Conservation (phyloP, 1,284 basidiomycete species). For the Boletus subluridellus region DNA sequence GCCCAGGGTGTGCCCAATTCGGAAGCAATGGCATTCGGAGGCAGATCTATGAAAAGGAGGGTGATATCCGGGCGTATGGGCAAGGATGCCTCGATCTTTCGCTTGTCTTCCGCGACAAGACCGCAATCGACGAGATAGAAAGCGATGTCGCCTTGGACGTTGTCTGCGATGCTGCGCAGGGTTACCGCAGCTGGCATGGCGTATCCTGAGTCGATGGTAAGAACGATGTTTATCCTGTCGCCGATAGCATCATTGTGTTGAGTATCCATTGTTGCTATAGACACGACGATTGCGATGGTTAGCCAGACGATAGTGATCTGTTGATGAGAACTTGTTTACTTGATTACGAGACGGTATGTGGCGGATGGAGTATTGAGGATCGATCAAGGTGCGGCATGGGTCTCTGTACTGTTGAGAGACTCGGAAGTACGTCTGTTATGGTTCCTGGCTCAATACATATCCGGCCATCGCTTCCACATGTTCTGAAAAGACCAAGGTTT, state of each 20-base stretch:
- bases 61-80: background rate
- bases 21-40: background rate
- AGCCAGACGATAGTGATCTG: background rate
- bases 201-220: background rate
- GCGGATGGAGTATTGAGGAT: background rate
- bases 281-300: background rate
- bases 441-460: background rate
- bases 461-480: background rate
- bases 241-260: background rate
- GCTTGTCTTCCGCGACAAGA: background rate
- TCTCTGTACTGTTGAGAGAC: background rate
- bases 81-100: background rate
- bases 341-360: background rate
- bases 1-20: constrained; percentile 42
- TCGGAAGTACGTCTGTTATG: background rate
- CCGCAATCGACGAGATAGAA: background rate
- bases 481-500: background rate
- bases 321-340: background rate
- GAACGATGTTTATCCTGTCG: background rate
- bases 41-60: background rate
- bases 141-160: background rate
- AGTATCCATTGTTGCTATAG: background rate
- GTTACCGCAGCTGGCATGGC: background rate
- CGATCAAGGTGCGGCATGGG: background rate
- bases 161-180: background rate